Percentiles rank a stretch among this genome's conserved stretches.
These are phyloP conservation scores for Halteria grandinella DNA, from an alignment of 73 alveolate species.

Conservation along the genomic window DNA sequence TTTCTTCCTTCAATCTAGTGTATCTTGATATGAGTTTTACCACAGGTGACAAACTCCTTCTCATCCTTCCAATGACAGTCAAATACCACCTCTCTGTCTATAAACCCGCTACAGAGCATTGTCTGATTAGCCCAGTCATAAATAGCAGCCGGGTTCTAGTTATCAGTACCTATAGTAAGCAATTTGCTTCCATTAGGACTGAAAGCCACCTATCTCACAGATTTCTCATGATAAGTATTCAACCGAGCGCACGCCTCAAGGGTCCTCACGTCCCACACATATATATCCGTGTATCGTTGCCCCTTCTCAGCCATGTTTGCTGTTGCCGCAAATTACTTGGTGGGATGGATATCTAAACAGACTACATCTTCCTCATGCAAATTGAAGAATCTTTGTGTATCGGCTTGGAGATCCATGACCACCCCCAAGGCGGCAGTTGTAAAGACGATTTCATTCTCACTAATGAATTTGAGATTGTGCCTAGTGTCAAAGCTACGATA, in stretches of 20 bases:
- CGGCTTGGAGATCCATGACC: slow-evolving; percentile 79
- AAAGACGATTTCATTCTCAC: slow-evolving; percentile 85
- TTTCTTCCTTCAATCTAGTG: slow-evolving; percentile 90
- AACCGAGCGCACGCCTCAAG: slow-evolving; percentile 66
- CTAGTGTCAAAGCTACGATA: slow-evolving; percentile 96
- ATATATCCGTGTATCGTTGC: slow-evolving; percentile 91
- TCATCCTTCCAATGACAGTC: slow-evolving; percentile 91
- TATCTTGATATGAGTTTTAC: slow-evolving; percentile 93
- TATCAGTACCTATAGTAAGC: slow-evolving; percentile 95
- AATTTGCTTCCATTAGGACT: slow-evolving; percentile 94
- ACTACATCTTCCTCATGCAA: slow-evolving; percentile 97
- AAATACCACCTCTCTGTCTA: slow-evolving; percentile 89
- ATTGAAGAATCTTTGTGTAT: slow-evolving; percentile 89
- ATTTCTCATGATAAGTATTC: slow-evolving; percentile 87
- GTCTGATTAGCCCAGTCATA: slow-evolving; percentile 93
- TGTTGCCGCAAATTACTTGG: slow-evolving; percentile 93
- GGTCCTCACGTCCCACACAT: slow-evolving; percentile 93
- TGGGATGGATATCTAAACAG: slow-evolving; percentile 95
- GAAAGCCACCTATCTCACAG: slow-evolving; percentile 87
- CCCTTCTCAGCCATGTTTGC: slow-evolving; percentile 97
- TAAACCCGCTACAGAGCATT: slow-evolving; percentile 85
- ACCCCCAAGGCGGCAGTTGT: slow-evolving; percentile 97
- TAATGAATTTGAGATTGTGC: slow-evolving; percentile 89
- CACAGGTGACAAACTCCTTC: slow-evolving; percentile 93
- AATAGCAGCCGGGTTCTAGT: slow-evolving; percentile 93